A percentile compares a stretch with the other conserved stretches of the same genome.
Conservation (phyloP, 1,284 basidiomycete genomes). For the Exobasidium cylindrosporum region DNA sequence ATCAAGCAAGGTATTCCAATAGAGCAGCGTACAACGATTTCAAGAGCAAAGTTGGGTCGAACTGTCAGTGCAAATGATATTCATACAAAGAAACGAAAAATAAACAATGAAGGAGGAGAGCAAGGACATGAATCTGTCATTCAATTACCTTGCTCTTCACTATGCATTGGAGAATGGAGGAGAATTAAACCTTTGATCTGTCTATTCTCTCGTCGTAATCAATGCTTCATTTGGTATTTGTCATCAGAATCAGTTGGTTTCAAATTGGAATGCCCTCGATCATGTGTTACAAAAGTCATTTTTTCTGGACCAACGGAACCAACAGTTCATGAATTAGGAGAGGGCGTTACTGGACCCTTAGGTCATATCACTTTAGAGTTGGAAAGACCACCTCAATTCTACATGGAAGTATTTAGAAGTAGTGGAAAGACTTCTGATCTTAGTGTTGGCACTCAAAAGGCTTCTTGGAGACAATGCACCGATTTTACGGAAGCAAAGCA, state of each 20-base stretch:
- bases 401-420: constrained; percentile 44
- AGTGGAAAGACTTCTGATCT: constrained; percentile 22
- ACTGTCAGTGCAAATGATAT: not conserved
- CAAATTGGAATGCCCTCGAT: constrained; percentile 43
- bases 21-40: constrained; percentile 3
- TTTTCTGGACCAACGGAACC: constrained; percentile 16
- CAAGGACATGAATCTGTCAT: constrained; percentile 22
- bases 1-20: constrained; percentile 3
- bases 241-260: constrained; percentile 43
- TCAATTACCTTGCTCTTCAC: constrained; percentile 31
- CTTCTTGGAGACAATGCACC: constrained; percentile 45
- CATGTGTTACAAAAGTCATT: constrained; percentile 22
- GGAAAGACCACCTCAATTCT: constrained; percentile 39
- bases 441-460: constrained; percentile 20
- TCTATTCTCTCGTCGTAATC: constrained; percentile 39
- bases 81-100: not conserved
- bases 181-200: constrained; percentile 42
- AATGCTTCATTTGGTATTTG: constrained; percentile 39
- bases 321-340: constrained; percentile 27
- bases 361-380: constrained; percentile 38
- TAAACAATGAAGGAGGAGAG: not conserved
- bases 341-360: constrained; percentile 29
- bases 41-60: not conserved
- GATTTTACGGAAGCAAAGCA: constrained; percentile 47
- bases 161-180: constrained; percentile 43